Conservation (phyloP, 768 basidiomycete genomes). For the Strobilomyces dryophilus region DNA sequence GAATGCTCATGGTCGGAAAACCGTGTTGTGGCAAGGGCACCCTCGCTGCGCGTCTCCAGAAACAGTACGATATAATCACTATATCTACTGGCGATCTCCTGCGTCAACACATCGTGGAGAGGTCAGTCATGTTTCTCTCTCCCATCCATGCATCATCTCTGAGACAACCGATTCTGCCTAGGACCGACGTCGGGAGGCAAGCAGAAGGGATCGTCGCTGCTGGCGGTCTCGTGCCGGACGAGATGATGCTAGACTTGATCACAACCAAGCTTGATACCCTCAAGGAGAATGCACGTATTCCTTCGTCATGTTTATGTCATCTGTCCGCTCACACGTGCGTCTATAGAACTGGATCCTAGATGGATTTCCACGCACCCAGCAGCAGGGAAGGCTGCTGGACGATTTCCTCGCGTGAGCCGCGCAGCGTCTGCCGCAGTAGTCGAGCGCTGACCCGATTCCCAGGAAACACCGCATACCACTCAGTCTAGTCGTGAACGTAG, state of each 20-base stretch:
- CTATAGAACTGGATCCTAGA: conserved; percentile 83
- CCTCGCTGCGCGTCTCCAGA: conserved; percentile 62
- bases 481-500: conserved; percentile 76
- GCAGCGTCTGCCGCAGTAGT: neutral
- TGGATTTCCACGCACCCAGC: conserved; percentile 85
- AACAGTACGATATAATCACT: conserved; percentile 68
- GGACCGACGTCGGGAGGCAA: conserved; percentile 65
- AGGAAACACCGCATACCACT: conserved; percentile 64
- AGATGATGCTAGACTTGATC: conserved; percentile 72
- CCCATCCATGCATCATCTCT: neutral
- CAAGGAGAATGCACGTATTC: conserved; percentile 49
- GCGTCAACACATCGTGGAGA: conserved; percentile 72
- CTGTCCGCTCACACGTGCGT: conserved; percentile 6
- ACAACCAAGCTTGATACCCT: conserved; percentile 63
- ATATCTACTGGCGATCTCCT: conserved; percentile 84
- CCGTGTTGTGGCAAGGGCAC: conserved; percentile 82
- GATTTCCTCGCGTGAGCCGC: conserved; percentile 56
- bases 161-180: conserved; percentile 13
- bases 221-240: conserved; percentile 74
- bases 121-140: conserved; percentile 30
- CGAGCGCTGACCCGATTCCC: neutral
- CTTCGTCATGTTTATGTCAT: conserved; percentile 4
- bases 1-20: conserved; percentile 54
- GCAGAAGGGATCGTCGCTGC: conserved; percentile 76
- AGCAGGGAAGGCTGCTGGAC: conserved; percentile 75